These are phyloP conservation scores for Chaetomiaceae sp. DNA, from an alignment of 2,329 filamentous ascomycete species.

Conservation along the genomic window DNA sequence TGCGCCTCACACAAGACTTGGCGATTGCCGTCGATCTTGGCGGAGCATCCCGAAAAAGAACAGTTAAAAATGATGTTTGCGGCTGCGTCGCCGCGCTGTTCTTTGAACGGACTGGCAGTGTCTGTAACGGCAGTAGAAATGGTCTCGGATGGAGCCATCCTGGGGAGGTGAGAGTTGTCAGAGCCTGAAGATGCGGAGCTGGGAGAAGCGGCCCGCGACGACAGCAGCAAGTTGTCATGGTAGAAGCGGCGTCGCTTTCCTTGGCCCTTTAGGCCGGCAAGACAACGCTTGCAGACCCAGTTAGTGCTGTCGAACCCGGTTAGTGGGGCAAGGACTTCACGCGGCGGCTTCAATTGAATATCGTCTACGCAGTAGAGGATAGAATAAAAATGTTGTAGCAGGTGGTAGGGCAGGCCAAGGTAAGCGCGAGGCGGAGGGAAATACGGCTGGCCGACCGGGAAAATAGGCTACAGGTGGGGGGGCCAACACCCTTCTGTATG, in stretches of 20 bases:
- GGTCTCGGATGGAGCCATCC: conserved; percentile 12
- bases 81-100: neutral
- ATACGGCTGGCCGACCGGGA: conserved; percentile 7
- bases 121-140: neutral
- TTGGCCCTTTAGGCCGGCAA: conserved; percentile 10
- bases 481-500: neutral
- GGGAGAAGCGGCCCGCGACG: conserved; percentile 17
- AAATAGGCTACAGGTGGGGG: conserved; percentile 18
- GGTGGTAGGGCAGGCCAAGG: neutral
- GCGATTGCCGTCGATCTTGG: conserved; percentile 12
- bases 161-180: neutral
- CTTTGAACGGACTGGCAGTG: neutral
- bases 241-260: conserved; percentile 7
- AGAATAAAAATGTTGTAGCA: conserved; percentile 4
- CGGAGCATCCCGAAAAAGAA: conserved; percentile 13
- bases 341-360: neutral
- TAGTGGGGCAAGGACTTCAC: neutral
- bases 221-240: conserved; percentile 19
- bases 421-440: conserved; percentile 7
- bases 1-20: conserved; percentile 13
- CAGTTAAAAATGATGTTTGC: conserved; percentile 12
- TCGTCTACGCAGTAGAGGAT: neutral
- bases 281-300: conserved; percentile 22
- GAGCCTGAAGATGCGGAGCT: conserved; percentile 1
- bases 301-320: conserved; percentile 13